Evolutionary conservation across 257 asterid genomes (phyloP).

Genomic region (Solanum rostratum): DNA sequence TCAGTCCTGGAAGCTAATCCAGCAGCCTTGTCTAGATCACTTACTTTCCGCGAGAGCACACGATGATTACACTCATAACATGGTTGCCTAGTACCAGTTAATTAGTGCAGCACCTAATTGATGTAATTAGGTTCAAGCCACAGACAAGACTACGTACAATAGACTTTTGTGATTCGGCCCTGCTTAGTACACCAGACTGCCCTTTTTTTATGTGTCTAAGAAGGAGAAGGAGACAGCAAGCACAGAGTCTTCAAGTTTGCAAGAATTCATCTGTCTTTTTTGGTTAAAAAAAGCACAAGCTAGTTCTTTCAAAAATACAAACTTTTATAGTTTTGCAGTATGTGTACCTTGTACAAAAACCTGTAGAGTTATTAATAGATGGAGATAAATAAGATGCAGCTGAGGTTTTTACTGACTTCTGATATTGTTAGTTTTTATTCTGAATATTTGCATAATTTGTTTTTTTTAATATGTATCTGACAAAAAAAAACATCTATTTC

Average conservation of each 20-base stretch:
- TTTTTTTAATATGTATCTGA: neutral
- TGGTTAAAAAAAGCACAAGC: neutral
- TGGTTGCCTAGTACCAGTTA: neutral
- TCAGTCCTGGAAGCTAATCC: conserved; percentile 64
- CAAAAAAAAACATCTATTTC: neutral
- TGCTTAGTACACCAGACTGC: too few relatives aligned
- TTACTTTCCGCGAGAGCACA: conserved; percentile 44
- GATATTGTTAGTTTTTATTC: neutral
- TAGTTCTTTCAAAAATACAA: neutral
- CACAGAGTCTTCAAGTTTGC: neutral
- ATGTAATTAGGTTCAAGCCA: too few relatives aligned
- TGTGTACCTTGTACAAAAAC: neutral
- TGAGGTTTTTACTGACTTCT: neutral
- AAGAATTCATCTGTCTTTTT: too few relatives aligned
- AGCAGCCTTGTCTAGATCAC: conserved; percentile 71
- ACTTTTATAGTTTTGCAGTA: neutral
- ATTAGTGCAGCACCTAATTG: neutral
- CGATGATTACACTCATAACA: neutral
- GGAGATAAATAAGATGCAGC: neutral
- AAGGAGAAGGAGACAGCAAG: neutral
- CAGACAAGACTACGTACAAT: neutral
- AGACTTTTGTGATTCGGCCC: neutral
- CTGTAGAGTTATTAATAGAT: neutral
- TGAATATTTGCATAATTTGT: neutral
- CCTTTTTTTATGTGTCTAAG: neutral